These are phyloP conservation scores for Phytopythium sindhum DNA, from an alignment of 352 stramenopile species.

Conservation along the genomic window DNA sequence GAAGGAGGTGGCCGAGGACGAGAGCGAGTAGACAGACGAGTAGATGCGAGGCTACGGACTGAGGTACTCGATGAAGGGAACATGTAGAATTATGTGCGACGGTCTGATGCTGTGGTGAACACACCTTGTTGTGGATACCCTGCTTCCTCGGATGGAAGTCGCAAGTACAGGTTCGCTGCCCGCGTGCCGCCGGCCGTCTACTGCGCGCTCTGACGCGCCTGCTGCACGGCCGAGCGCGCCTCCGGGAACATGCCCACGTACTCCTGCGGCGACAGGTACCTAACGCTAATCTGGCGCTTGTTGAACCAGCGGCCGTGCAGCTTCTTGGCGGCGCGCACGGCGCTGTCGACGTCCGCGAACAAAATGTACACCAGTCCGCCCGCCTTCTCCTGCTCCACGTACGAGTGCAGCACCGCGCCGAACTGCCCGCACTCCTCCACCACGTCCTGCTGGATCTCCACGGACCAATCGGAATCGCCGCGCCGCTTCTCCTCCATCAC, in stretches of 20 bases:
- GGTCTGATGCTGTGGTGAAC: neutral
- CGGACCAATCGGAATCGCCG: constrained; percentile 68
- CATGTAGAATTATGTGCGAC: neutral
- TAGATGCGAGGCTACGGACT: too few species aligned
- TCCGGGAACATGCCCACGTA: constrained; percentile 89
- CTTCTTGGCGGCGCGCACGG: constrained; percentile 60
- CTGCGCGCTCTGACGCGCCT: constrained; percentile 33
- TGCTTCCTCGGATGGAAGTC: too few species aligned
- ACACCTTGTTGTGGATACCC: too few species aligned
- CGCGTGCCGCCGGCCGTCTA: constrained; percentile 15
- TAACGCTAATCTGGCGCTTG: constrained; percentile 86
- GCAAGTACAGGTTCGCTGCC: neutral
- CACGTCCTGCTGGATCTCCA: constrained; percentile 89
- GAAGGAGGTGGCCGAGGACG: constrained; percentile 21
- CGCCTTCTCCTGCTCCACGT: constrained; percentile 80
- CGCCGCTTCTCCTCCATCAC: constrained; percentile 66
- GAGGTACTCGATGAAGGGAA: neutral
- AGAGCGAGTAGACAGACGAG: constrained; percentile 6
- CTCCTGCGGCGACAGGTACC: constrained; percentile 82
- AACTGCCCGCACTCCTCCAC: constrained; percentile 79
- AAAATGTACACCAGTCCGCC: constrained; percentile 88
- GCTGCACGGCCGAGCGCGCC: constrained; percentile 65
- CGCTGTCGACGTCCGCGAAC: constrained; percentile 58
- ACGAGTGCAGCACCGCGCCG: constrained; percentile 70
- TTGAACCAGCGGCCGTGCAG: constrained; percentile 91